phyloP scores from a whole-genome alignment of 768 basidiomycete genomes.

The Mycena crocata region DNA sequence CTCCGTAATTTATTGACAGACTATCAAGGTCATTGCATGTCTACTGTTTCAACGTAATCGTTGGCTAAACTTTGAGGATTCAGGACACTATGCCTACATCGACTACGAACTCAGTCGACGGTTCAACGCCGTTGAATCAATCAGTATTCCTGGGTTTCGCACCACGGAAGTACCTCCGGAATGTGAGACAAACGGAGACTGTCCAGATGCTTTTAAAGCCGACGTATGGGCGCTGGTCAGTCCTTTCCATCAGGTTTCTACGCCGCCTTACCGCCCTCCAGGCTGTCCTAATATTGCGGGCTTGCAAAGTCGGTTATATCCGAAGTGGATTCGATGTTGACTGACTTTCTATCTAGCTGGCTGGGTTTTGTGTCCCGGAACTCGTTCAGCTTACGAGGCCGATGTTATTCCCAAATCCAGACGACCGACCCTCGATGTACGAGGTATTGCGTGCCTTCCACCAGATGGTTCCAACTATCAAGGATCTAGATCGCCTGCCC shows the following conservation, averaged over 20 bases:
- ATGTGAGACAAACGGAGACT: constrained; percentile 59
- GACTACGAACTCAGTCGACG: constrained; percentile 77
- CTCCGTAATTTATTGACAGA: constrained; percentile 76
- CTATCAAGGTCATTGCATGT: constrained; percentile 52
- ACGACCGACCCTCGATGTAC: constrained; percentile 62
- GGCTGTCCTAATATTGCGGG: constrained; percentile 70
- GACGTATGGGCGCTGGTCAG: constrained; percentile 68
- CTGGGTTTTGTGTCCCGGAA: constrained; percentile 69
- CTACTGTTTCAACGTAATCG: background rate
- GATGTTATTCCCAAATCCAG: constrained; percentile 68
- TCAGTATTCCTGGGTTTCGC: constrained; percentile 56
- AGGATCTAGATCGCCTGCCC: constrained; percentile 43
- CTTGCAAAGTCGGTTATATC: constrained; percentile 64
- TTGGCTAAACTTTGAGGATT: background rate
- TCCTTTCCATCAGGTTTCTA: background rate
- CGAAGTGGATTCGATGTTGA: background rate
- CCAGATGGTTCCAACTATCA: constrained; percentile 56
- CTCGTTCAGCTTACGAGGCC: constrained; percentile 65
- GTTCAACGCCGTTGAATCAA: constrained; percentile 53
- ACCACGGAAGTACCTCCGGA: constrained; percentile 81
- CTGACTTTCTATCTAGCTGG: constrained; percentile 53
- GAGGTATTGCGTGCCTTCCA: constrained; percentile 66
- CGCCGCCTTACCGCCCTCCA: constrained; percentile 37
- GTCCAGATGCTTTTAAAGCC: constrained; percentile 72
- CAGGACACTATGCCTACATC: constrained; percentile 71